phyloP scores from a whole-genome alignment of 2,329 filamentous ascomycete species.

The Microdochium bolleyi region DNA sequence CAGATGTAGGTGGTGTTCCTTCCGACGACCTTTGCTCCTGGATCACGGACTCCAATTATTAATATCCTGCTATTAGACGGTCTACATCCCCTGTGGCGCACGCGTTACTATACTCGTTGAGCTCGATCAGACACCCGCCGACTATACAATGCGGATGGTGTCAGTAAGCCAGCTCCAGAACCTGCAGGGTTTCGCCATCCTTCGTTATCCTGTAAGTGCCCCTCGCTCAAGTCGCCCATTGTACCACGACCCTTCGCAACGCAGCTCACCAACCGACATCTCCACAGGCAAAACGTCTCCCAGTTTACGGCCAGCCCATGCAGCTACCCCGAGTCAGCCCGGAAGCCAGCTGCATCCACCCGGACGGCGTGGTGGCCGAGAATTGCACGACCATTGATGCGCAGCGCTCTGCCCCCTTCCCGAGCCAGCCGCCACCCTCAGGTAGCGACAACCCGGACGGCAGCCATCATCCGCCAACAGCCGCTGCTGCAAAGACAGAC shows the following conservation, averaged over 20 bases:
- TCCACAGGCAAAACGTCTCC: background rate
- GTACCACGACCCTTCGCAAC: too few species aligned
- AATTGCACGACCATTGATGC: conserved; percentile 5
- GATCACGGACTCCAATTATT: background rate
- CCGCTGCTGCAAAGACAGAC: conserved; percentile 1
- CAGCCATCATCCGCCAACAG: too few species aligned
- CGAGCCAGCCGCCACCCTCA: background rate
- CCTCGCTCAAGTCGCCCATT: too few species aligned
- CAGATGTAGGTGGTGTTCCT: background rate
- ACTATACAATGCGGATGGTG: conserved; percentile 12
- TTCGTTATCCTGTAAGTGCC: conserved; percentile 9
- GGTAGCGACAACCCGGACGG: background rate
- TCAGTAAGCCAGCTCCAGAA: conserved; percentile 14
- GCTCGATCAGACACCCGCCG: conserved; percentile 6
- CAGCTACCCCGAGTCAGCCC: conserved; percentile 4
- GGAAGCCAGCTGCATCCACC: conserved; percentile 7
- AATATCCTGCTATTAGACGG: background rate
- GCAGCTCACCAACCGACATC: background rate
- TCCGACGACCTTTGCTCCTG: background rate
- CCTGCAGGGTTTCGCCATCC: conserved; percentile 11
- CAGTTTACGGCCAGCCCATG: conserved; percentile 9
- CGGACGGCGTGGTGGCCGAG: conserved; percentile 5
- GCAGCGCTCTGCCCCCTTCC: conserved; percentile 6
- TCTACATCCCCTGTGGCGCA: conserved; percentile 10
- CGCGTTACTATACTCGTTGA: conserved; percentile 12